Evolutionary conservation across 2,329 filamentous ascomycete species (phyloP).

Genomic region (Mollisiaceae sp.): DNA sequence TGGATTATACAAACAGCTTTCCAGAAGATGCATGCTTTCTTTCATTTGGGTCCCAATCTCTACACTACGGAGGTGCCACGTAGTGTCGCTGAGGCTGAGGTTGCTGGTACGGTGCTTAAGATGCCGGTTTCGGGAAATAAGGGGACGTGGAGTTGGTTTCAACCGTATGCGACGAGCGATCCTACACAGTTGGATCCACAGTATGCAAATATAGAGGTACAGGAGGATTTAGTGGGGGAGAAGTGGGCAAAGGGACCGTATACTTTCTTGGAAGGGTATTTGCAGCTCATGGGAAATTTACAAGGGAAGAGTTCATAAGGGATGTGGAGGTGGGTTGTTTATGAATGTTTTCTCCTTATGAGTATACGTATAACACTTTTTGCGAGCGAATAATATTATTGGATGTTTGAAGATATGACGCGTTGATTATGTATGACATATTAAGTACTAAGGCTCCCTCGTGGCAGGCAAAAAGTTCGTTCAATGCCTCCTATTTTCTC

Average conservation of each 20-base stretch:
- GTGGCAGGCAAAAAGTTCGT: too few relatives aligned
- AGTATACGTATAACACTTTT: too few relatives aligned
- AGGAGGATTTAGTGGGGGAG: neutral
- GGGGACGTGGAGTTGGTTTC: conserved; percentile 27
- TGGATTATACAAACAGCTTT: conserved; percentile 17
- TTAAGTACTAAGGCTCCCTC: too few relatives aligned
- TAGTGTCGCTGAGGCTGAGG: neutral
- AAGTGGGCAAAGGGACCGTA: conserved; percentile 9
- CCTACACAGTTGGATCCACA: neutral
- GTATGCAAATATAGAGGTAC: conserved; percentile 15
- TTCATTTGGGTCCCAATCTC: conserved; percentile 21
- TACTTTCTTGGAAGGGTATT: conserved; percentile 14
- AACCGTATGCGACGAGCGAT: conserved; percentile 15
- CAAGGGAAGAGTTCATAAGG: too few relatives aligned
- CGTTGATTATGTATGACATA: too few relatives aligned
- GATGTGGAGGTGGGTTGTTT: too few relatives aligned
- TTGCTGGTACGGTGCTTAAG: conserved; percentile 8
- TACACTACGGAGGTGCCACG: conserved; percentile 20
- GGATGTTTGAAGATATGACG: too few relatives aligned
- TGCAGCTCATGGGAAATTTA: conserved; percentile 8
- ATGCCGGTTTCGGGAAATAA: conserved; percentile 20
- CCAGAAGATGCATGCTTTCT: conserved; percentile 23
- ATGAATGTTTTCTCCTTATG: too few relatives aligned
- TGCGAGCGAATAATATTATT: too few relatives aligned
- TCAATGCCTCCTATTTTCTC: too few relatives aligned